phyloP scores from a whole-genome alignment of 2,329 filamentous ascomycete species.

The Elsinoe fawcettii region DNA sequence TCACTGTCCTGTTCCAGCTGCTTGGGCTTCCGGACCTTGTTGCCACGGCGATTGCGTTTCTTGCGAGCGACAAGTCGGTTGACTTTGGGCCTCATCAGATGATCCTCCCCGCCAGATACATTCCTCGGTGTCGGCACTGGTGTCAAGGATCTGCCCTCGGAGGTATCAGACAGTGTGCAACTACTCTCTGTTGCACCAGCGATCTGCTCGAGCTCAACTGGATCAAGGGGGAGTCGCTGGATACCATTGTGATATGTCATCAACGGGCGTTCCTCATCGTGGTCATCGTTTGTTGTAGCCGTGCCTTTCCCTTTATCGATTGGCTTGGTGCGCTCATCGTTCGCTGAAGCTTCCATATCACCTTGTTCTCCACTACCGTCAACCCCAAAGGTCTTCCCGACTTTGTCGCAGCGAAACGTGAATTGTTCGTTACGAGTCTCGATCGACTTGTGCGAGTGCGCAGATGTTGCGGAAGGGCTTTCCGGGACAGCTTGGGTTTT shows the following conservation, averaged over 20 bases:
- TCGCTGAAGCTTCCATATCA: background rate
- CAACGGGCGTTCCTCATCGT: background rate
- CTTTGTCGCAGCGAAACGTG: background rate
- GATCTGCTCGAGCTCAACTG: background rate
- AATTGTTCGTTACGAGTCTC: conserved; percentile 6
- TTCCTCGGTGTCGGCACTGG: background rate
- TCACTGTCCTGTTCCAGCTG: conserved; percentile 19
- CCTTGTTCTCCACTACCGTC: background rate
- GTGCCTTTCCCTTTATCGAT: background rate
- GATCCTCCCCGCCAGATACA: background rate
- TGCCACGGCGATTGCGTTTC: background rate
- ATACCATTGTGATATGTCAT: background rate
- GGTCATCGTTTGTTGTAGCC: background rate
- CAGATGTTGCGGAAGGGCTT: background rate
- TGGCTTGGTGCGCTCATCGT: background rate
- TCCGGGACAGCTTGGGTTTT: background rate
- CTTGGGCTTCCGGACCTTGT: background rate
- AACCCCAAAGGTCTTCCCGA: background rate
- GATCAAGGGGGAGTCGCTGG: background rate
- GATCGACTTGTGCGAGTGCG: background rate
- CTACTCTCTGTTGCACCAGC: background rate
- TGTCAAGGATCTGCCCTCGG: background rate
- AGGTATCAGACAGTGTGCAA: background rate
- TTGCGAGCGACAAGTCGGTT: conserved; percentile 5
- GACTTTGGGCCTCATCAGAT: background rate